Conservation (phyloP, 495 filamentous ascomycete genomes). For the Aeminium ludgeri region DNA sequence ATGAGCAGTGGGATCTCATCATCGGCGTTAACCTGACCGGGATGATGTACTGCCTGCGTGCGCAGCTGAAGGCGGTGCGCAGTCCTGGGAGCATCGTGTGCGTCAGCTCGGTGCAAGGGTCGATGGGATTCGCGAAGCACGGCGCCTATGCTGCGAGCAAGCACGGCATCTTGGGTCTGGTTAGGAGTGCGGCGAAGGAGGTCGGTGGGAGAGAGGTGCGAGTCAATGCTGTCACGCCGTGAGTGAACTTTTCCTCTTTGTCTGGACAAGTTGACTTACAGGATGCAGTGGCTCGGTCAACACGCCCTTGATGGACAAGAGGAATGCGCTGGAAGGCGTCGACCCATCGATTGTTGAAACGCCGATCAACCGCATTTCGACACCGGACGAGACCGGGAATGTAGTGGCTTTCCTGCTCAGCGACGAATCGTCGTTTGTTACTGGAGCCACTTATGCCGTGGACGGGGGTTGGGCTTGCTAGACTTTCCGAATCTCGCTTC, state of each 20-base stretch:
- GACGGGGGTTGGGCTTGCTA: constrained; percentile 19
- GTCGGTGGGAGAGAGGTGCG: constrained; percentile 34
- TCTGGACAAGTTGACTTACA: not conserved
- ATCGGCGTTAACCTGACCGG: constrained; percentile 18
- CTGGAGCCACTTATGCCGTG: constrained; percentile 11
- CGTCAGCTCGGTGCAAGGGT: constrained; percentile 37
- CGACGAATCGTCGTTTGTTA: constrained; percentile 14
- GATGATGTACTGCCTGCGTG: constrained; percentile 13
- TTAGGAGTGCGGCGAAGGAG: constrained; percentile 40
- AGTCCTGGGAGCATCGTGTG: constrained; percentile 33
- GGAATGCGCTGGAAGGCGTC: constrained; percentile 7
- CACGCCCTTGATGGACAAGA: constrained; percentile 14
- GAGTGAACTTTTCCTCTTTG: not conserved
- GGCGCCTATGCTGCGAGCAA: constrained; percentile 30
- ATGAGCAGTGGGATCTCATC: constrained; percentile 17
- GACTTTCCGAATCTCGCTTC: not conserved
- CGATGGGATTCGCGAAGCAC: constrained; percentile 32
- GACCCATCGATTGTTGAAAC: constrained; percentile 4
- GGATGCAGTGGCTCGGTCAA: constrained; percentile 16
- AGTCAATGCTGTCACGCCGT: constrained; percentile 34
- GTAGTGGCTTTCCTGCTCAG: constrained; percentile 16
- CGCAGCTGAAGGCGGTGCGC: constrained; percentile 6
- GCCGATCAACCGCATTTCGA: constrained; percentile 13
- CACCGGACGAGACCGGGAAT: constrained; percentile 14
- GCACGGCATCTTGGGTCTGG: constrained; percentile 36